These are phyloP conservation scores for Candida palmyrensis DNA, from an alignment of 805 yeast species.

Conservation along the genomic window DNA sequence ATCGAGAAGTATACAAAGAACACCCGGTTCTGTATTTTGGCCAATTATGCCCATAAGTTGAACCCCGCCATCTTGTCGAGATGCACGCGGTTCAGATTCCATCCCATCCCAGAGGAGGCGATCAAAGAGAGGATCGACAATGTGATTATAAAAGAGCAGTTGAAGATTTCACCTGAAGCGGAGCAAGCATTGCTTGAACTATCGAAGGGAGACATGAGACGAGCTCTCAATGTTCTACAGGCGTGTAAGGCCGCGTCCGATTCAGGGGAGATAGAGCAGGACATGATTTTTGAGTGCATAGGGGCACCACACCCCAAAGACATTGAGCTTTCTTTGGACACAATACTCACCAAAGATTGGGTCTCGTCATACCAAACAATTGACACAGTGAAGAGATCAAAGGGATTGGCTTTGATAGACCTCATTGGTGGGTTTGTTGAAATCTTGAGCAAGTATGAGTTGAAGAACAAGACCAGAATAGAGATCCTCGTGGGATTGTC, in stretches of 20 bases:
- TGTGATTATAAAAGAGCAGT: conserved; percentile 65
- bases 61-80: conserved; percentile 93
- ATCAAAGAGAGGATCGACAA: conserved; percentile 60
- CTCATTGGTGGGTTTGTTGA: conserved; percentile 71
- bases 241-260: conserved; percentile 79
- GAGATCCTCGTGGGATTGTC: conserved; percentile 65
- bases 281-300: conserved; percentile 86
- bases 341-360: conserved; percentile 87
- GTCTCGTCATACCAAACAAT: conserved; percentile 66
- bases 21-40: conserved; percentile 92
- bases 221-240: conserved; percentile 88
- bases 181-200: conserved; percentile 59
- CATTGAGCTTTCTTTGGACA: conserved; percentile 66
- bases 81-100: conserved; percentile 91
- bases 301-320: conserved; percentile 95
- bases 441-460: conserved; percentile 61
- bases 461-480: conserved; percentile 58
- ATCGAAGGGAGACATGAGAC: conserved; percentile 95
- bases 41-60: conserved; percentile 92
- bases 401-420: conserved; percentile 90
- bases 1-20: conserved; percentile 92
- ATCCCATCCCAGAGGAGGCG: conserved; percentile 69
- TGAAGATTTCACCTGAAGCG: conserved; percentile 57
- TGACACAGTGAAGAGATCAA: conserved; percentile 55
- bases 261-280: conserved; percentile 54